These are phyloP conservation scores for Neurospora sp. DNA, from an alignment of 495 filamentous ascomycete genomes.

Conservation along the genomic window DNA sequence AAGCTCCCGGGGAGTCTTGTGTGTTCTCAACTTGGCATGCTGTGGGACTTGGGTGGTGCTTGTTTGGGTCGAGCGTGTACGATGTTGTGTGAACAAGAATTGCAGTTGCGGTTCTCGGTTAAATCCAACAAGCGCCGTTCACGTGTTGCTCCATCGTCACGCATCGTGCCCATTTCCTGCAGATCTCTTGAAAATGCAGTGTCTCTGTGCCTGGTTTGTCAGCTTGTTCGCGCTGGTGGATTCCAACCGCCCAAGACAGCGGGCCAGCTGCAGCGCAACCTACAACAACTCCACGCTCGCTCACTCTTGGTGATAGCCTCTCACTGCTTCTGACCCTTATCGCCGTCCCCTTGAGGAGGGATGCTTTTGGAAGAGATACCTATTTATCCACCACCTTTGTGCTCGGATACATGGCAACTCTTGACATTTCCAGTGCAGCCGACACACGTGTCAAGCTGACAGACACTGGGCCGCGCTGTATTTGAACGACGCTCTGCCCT, in stretches of 20 bases:
- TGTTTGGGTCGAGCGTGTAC: background rate
- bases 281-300: background rate
- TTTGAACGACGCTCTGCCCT: background rate
- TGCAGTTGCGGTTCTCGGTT: background rate
- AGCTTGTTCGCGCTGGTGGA: background rate
- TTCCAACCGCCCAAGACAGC: background rate
- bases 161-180: background rate
- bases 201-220: background rate
- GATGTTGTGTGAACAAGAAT: background rate
- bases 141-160: background rate
- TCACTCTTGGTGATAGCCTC: background rate
- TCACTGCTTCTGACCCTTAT: background rate
- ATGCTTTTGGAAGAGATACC: background rate
- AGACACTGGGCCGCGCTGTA: slow-evolving; percentile 8
- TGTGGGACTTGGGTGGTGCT: background rate
- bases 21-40: background rate
- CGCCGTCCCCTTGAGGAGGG: background rate
- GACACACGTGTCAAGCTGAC: slow-evolving; percentile 23
- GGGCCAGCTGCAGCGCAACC: background rate
- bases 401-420: background rate
- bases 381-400: background rate
- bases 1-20: background rate
- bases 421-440: background rate
- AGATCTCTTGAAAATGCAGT: background rate
- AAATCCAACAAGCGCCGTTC: background rate